Base-by-base conservation (phyloP, 2,329 filamentous ascomycete species). In the Moelleriella libera region DNA sequence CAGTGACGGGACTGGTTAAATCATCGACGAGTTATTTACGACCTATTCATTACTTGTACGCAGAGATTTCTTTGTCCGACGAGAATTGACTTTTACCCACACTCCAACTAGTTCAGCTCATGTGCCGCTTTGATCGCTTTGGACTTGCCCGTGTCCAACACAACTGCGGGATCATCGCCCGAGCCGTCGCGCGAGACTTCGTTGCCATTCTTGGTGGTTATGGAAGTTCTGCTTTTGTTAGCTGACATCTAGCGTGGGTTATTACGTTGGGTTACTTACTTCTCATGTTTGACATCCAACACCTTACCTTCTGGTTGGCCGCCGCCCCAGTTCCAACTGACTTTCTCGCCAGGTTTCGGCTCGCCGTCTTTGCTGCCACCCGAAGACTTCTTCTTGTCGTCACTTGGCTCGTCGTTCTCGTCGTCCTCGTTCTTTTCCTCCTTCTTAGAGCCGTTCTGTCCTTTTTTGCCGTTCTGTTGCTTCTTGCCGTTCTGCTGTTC, bases 281-380 rank as follows among this genome's bases (percentile, higher is more conserved):
- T 61, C 30, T 67, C 63, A 0, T 54, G 58, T 49, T 69, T 69
- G 42, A 70, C 68, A 11, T 70, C 66, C 3, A 70, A 52, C 1
- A 71, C 68, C 11, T 67, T 68, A 2, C 68, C 68, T 49, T 68
- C 49, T 1, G 68, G 66, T 21, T 69, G 60, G 7, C 67, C 67
- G 14, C 57, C 57, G 10, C 68, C 68, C 68, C 68, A 71, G 30
- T 68, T 68, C 68, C 68, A 71, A 52, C 65, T 69, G 6, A 70
- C 68, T 0, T 60, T 71, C 6, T 70, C 66, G 2, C 68, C 68
- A 43, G 61, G 58, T 30, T 65, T 52, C 0, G 64, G 65, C 0
- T 60, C 63, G 31, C 54, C 57, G 12, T 58, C 41, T 42, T 48
- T 54, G 29, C 34, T 30, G 8, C 47, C 41, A 6, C 3, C 30